Evolutionary conservation across 805 yeast genomes (phyloP).

Genomic region (Kuraishia hungarica): DNA sequence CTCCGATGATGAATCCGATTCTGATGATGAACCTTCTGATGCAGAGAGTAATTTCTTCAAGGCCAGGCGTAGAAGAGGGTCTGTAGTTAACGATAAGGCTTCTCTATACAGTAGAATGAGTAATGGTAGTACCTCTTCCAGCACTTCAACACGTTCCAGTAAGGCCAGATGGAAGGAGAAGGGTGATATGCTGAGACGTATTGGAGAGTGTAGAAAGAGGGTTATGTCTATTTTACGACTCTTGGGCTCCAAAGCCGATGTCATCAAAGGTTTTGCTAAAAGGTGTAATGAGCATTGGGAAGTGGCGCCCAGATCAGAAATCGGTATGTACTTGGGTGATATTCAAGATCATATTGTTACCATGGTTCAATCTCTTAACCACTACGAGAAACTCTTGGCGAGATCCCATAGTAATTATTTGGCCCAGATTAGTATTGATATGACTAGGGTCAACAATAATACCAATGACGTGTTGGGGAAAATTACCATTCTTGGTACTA

Average conservation of each 20-base stretch:
- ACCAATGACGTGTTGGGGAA: slow-evolving; percentile 95
- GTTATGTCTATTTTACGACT: slow-evolving; percentile 86
- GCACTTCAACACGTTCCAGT: slow-evolving; percentile 29
- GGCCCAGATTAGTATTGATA: slow-evolving; percentile 95
- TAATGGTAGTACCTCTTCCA: slow-evolving; percentile 14
- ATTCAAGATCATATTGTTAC: slow-evolving; percentile 97
- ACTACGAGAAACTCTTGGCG: slow-evolving; percentile 88
- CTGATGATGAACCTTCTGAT: slow-evolving; percentile 18
- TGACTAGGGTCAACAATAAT: slow-evolving; percentile 94
- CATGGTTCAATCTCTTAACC: slow-evolving; percentile 92
- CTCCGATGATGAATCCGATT: slow-evolving; percentile 31
- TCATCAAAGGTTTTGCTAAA: slow-evolving; percentile 91
- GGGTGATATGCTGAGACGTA: slow-evolving; percentile 90
- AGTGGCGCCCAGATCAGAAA: slow-evolving; percentile 72
- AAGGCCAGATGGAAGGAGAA: slow-evolving; percentile 77
- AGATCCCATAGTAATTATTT: slow-evolving; percentile 93
- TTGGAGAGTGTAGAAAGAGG: slow-evolving; percentile 90
- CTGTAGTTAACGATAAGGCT: slow-evolving; percentile 9
- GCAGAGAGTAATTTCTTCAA: neutral
- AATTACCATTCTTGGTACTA: slow-evolving; percentile 88
- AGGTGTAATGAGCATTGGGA: slow-evolving; percentile 83
- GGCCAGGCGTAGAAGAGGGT: slow-evolving; percentile 15
- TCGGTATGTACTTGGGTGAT: slow-evolving; percentile 92
- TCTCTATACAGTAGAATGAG: slow-evolving; percentile 12
- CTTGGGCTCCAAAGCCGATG: slow-evolving; percentile 91